Percentiles rank a stretch among this genome's conserved stretches.
Conservation (phyloP, 176 grass and related monocot genomes). For the Lolium multiflorum region DNA sequence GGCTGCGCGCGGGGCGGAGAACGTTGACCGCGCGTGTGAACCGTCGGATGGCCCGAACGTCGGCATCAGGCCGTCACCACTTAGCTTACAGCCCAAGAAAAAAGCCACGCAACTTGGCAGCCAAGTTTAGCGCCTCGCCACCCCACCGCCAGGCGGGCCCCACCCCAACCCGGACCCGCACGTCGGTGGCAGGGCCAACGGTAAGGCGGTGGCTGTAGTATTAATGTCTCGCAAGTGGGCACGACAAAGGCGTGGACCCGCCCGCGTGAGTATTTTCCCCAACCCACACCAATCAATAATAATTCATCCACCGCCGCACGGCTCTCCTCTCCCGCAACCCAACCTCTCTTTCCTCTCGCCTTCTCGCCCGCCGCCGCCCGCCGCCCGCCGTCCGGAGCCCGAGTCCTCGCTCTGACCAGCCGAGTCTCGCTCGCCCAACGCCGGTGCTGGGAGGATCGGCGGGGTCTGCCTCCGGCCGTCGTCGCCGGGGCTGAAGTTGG, state of each 20-base stretch:
- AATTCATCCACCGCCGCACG: conserved; percentile 49
- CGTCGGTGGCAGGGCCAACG: neutral
- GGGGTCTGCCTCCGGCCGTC: conserved; percentile 8
- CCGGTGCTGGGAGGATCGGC: neutral
- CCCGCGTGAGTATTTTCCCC: conserved; percentile 16
- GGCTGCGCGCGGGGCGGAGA: neutral
- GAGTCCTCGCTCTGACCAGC: conserved; percentile 11
- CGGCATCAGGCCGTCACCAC: conserved; percentile 42
- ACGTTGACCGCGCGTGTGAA: conserved; percentile 22
- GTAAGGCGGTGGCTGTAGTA: conserved; percentile 1
- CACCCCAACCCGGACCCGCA: accelerated
- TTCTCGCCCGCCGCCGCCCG: neutral
- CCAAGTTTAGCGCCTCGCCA: conserved; percentile 15
- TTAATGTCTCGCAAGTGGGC: neutral
- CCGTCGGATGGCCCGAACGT: conserved; percentile 23
- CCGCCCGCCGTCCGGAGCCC: conserved; percentile 8
- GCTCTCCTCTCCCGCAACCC: neutral
- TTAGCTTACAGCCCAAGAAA: conserved; percentile 59
- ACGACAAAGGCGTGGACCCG: conserved; percentile 53
- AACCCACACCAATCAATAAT: conserved; percentile 20
- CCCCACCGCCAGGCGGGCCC: neutral
- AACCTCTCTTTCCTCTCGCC: too few species aligned
- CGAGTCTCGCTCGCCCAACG: conserved; percentile 7
- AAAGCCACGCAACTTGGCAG: conserved; percentile 13
- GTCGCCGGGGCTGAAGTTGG: conserved; percentile 49